Conservation (phyloP, 192 early-diverging fungal species). For the Paraglomus brasilianum region DNA sequence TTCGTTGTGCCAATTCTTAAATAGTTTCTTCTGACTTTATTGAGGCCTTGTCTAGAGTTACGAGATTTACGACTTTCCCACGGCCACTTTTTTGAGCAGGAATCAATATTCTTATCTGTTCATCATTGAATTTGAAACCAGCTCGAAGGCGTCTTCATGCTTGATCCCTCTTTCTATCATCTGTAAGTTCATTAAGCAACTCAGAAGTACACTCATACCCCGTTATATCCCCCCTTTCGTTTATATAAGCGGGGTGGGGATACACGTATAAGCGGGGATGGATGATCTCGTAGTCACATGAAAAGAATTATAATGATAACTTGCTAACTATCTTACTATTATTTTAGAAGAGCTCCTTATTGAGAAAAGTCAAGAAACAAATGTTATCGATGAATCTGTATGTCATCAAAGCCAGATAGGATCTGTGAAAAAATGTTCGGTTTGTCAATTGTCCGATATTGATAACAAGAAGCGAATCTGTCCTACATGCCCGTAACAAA, state of each 20-base stretch:
- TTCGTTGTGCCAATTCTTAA: slow-evolving; percentile 2
- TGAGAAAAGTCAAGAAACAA: slow-evolving; percentile 22
- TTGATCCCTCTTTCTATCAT: too few species aligned
- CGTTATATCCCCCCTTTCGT: too few species aligned
- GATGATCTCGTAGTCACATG: too few species aligned
- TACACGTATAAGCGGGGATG: too few species aligned
- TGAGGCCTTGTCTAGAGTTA: neutral
- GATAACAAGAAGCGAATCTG: slow-evolving; percentile 21
- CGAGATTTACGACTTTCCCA: neutral
- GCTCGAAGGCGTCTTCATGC: neutral
- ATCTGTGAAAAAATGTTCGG: slow-evolving; percentile 15
- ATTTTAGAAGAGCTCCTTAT: slow-evolving; percentile 20
- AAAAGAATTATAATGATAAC: too few species aligned
- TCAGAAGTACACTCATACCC: too few species aligned
- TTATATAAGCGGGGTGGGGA: too few species aligned
- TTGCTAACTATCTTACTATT: too few species aligned
- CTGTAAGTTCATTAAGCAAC: too few species aligned
- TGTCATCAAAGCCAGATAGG: neutral
- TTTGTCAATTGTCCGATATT: slow-evolving; percentile 24
- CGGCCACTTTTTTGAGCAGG: neutral
- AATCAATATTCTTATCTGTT: neutral
- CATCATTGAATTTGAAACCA: neutral
- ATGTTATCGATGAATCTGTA: neutral
- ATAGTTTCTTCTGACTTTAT: slow-evolving; percentile 7
- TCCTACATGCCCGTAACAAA: slow-evolving; percentile 19